phyloP scores from a whole-genome alignment of 495 filamentous ascomycete genomes.

The Neurospora discreta region DNA sequence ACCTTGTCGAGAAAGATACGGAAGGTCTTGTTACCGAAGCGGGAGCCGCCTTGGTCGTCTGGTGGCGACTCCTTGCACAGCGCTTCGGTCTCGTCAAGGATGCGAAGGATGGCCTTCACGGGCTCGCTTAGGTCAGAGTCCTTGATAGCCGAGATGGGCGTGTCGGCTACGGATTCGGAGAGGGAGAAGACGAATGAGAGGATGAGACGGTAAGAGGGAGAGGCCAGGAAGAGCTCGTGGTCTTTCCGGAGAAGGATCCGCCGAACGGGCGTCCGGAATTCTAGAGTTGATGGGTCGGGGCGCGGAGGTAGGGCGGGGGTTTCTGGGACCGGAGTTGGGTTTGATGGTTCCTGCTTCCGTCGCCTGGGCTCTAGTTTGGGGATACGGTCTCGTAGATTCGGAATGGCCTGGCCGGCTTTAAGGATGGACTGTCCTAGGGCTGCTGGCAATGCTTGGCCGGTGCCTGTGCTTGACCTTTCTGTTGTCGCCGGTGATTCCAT shows the following conservation, averaged over 20 bases:
- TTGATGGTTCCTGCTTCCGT: slow-evolving; percentile 39
- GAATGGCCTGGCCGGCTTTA: slow-evolving; percentile 21
- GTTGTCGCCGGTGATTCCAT: slow-evolving; percentile 10
- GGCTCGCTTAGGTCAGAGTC: slow-evolving; percentile 41
- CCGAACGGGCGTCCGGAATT: slow-evolving; percentile 55
- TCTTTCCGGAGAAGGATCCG: slow-evolving; percentile 73
- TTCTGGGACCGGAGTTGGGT: slow-evolving; percentile 54
- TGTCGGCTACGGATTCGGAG: slow-evolving; percentile 69
- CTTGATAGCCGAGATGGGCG: slow-evolving; percentile 54
- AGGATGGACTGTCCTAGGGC: background rate
- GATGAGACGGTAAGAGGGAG: slow-evolving; percentile 66
- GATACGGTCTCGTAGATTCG: slow-evolving; percentile 50
- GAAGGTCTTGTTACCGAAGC: slow-evolving; percentile 92
- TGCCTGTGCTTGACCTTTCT: background rate
- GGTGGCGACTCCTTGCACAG: slow-evolving; percentile 60
- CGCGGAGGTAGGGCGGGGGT: slow-evolving; percentile 63
- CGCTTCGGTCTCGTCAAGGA: slow-evolving; percentile 56
- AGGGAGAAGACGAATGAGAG: slow-evolving; percentile 77
- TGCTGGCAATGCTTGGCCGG: slow-evolving; percentile 1
- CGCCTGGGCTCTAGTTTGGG: slow-evolving; percentile 58
- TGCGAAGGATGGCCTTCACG: slow-evolving; percentile 52
- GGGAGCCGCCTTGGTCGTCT: slow-evolving; percentile 71
- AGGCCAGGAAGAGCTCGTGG: slow-evolving; percentile 70
- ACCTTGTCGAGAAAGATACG: slow-evolving; percentile 70
- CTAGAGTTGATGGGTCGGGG: slow-evolving; percentile 49